Conservation (phyloP, 352 stramenopile genomes). For the Bremia lactucae region DNA sequence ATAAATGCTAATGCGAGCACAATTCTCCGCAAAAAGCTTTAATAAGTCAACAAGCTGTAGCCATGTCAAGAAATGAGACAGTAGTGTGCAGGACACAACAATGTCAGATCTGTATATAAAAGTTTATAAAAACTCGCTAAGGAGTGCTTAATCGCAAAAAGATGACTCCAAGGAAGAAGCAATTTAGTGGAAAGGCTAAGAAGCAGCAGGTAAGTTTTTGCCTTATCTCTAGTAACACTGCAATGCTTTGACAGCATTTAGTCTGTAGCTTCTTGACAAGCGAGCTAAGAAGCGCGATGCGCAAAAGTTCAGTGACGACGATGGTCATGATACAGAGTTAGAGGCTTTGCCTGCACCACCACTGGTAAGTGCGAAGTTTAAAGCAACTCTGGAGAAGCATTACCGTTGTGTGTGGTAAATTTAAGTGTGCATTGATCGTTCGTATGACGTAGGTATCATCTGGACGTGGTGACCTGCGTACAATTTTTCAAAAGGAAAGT, state of each 20-base stretch:
- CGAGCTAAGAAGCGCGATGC: constrained; percentile 47
- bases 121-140: constrained; percentile 1
- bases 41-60: constrained; percentile 8
- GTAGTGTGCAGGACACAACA: constrained; percentile 10
- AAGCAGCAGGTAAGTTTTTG: constrained; percentile 57
- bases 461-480: constrained; percentile 47
- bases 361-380: too few relatives aligned
- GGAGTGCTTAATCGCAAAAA: too few relatives aligned
- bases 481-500: constrained; percentile 55
- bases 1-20: constrained; percentile 41
- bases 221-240: too few relatives aligned
- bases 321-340: neutral
- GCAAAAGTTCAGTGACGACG: constrained; percentile 13
- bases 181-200: constrained; percentile 83
- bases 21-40: constrained; percentile 23
- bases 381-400: too few relatives aligned
- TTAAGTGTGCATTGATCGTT: neutral
- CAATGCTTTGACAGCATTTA: too few relatives aligned
- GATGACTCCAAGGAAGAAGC: constrained; percentile 52
- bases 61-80: constrained; percentile 10
- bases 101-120: neutral
- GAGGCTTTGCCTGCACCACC: constrained; percentile 2
- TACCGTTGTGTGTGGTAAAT: neutral
- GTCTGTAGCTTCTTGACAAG: constrained; percentile 58
- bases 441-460: constrained; percentile 7